Base-by-base conservation (phyloP, 2,329 filamentous ascomycete species). In the Trichophyton mentagrophytes region DNA sequence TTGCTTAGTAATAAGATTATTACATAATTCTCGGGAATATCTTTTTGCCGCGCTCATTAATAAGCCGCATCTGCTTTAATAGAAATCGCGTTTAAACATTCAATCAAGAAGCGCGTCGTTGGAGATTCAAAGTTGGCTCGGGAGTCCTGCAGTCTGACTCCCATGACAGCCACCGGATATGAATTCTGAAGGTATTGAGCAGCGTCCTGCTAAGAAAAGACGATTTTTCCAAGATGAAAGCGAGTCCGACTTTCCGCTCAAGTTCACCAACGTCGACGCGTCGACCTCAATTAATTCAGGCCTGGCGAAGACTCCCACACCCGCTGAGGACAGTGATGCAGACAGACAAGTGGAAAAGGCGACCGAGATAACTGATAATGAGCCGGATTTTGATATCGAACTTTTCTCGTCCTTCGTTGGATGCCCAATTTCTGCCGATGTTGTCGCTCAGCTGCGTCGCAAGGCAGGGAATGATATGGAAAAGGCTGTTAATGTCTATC, bases 401-500 rank as follows among this genome's bases (percentile, higher is more conserved):
- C 74, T 79, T 17, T 82, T 86, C 60, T 75, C 76, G 36, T 79
- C 77, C n/a, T 78, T 86, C 17, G 74, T 85, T n/a, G 83, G 83
- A 30, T 76, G 80, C 60, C 67, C 76, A 40, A 71, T 84, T 2
- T 68, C 79, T 5, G 53, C 65, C 3, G 68, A 76, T 15, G 76
- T 76, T 0, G 67, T 85, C 27, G 65, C 73, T 25, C 78, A 72
- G 57, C 73, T 86, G 53, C 78, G 78, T 63, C 69, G 75, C 38
- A 75, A 68, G 6, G 79, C 81, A 58, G 78, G 76, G 44, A 76
- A 77, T 63, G 76, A 84, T 68, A 73, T 85, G 25, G 79, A 85
- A 68, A 76, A 77, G 66, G 83, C 84, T 51, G 81, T 86, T 65
- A 85, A 86, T 68, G 76, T 85, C 62, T 86, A 82, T 67, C 77